Percentiles rank a stretch among this genome's conserved stretches.
Conservation (phyloP, 116 monocot species). For the Phalaenopsis hybrid region DNA sequence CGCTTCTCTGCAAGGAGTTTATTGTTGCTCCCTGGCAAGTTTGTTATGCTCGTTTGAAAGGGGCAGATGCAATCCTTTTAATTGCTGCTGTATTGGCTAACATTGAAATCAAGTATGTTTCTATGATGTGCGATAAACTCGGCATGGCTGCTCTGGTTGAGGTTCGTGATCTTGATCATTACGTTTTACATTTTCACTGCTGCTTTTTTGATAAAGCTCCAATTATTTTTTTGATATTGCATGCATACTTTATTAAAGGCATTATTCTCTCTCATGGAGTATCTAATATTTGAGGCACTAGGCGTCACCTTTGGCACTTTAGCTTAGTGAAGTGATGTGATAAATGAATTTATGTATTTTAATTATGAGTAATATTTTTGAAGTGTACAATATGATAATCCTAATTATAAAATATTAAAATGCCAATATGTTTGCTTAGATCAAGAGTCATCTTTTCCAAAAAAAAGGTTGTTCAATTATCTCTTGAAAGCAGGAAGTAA, state of each 20-base stretch:
- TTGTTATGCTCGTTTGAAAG: constrained; percentile 86
- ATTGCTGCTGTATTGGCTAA: constrained; percentile 89
- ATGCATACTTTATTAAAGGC: not conserved
- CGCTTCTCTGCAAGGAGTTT: constrained; percentile 98
- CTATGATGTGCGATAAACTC: constrained; percentile 66
- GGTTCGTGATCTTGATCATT: constrained; percentile 27
- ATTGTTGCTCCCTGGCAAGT: constrained; percentile 96
- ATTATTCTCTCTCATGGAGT: not conserved
- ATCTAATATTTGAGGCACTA: not conserved
- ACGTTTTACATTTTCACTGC: not conserved
- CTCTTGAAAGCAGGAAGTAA: not conserved
- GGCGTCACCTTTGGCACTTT: no score
- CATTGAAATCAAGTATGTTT: constrained; percentile 84
- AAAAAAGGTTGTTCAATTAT: not conserved
- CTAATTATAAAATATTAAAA: not conserved
- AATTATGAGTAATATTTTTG: not conserved
- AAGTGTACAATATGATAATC: not conserved
- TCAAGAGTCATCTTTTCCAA: not conserved
- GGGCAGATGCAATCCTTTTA: constrained; percentile 89
- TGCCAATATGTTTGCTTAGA: not conserved
- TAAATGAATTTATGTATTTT: not conserved
- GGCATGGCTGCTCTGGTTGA: constrained; percentile 75
- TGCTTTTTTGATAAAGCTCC: not conserved
- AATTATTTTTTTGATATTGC: not conserved
- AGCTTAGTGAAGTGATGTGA: not conserved